A percentile compares a stretch with the other conserved stretches of the same genome.
phyloP scores from a whole-genome alignment of 331 rosid species.

The Malus hybrid region DNA sequence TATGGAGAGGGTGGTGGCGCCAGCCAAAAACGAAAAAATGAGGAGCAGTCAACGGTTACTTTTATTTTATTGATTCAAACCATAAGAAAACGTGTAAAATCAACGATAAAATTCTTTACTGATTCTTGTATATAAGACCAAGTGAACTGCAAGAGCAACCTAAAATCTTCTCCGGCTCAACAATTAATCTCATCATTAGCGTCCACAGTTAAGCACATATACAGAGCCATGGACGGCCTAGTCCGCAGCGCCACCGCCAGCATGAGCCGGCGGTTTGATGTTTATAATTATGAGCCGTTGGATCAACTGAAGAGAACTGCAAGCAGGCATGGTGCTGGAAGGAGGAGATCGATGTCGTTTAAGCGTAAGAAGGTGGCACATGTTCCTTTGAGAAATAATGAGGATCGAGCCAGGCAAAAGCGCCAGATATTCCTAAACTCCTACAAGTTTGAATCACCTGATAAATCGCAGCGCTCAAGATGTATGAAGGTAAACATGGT shows the following conservation, averaged over 20 bases:
- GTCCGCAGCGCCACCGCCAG: conserved; percentile 34
- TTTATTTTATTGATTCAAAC: not conserved
- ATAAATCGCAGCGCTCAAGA: conserved; percentile 5
- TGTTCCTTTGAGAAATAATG: conserved; percentile 15
- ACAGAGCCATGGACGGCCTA: conserved; percentile 29
- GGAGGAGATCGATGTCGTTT: conserved; percentile 10
- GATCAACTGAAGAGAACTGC: conserved; percentile 14
- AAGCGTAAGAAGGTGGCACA: not conserved
- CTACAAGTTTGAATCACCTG: conserved; percentile 37
- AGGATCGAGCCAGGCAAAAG: conserved; percentile 49
- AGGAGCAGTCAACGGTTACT: not conserved
- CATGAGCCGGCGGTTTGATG: conserved; percentile 30
- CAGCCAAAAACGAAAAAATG: conserved; percentile 17
- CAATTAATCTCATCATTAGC: not conserved
- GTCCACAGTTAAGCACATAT: not conserved
- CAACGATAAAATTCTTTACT: not conserved
- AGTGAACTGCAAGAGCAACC: not conserved
- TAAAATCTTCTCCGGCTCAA: not conserved
- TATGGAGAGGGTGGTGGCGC: not conserved
- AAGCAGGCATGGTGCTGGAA: not conserved
- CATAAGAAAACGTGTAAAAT: conserved; percentile 4
- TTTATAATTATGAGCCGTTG: conserved; percentile 30
- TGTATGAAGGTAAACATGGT: conserved; percentile 30
- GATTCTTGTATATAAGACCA: not conserved
- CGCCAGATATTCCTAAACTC: conserved; percentile 53